Conservation (phyloP, 345 rosid species). For the Rhizophora mangle region DNA sequence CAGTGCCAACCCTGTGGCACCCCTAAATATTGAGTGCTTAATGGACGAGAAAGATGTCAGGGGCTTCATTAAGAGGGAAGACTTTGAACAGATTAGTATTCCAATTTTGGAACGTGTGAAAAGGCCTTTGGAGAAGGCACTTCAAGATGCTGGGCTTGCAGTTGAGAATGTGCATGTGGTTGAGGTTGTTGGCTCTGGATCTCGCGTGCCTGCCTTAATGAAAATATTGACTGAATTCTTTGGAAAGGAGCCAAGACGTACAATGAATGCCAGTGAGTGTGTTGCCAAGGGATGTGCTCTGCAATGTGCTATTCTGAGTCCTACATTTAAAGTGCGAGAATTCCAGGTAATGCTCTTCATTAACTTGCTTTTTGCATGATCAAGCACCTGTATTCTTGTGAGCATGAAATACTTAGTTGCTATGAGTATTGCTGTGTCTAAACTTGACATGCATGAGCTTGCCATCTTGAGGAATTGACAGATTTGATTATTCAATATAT, state of each 20-base stretch:
- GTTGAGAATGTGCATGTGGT: constrained; percentile 51
- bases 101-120: constrained; percentile 42
- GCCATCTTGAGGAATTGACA: too few relatives aligned
- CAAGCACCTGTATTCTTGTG: not conserved
- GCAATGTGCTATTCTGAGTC: constrained; percentile 75
- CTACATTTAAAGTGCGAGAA: constrained; percentile 83
- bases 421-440: not conserved
- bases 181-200: constrained; percentile 75
- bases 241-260: constrained; percentile 57
- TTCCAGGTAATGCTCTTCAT: constrained; percentile 52
- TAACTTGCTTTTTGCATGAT: not conserved
- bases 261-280: constrained; percentile 65
- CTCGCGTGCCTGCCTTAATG: constrained; percentile 57
- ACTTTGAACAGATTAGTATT: constrained; percentile 35
- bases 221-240: constrained; percentile 44
- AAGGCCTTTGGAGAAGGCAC: constrained; percentile 54
- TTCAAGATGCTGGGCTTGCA: constrained; percentile 50
- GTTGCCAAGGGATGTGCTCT: constrained; percentile 72
- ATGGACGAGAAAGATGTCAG: constrained; percentile 71
- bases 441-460: too few relatives aligned
- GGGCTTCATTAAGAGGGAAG: constrained; percentile 63
- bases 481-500: too few relatives aligned
- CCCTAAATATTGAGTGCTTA: constrained; percentile 58
- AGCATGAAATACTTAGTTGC: not conserved
- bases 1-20: constrained; percentile 73